These are phyloP conservation scores for Neopestalotiopsis rosae DNA, from an alignment of 2,329 filamentous ascomycete genomes.

Conservation along the genomic window DNA sequence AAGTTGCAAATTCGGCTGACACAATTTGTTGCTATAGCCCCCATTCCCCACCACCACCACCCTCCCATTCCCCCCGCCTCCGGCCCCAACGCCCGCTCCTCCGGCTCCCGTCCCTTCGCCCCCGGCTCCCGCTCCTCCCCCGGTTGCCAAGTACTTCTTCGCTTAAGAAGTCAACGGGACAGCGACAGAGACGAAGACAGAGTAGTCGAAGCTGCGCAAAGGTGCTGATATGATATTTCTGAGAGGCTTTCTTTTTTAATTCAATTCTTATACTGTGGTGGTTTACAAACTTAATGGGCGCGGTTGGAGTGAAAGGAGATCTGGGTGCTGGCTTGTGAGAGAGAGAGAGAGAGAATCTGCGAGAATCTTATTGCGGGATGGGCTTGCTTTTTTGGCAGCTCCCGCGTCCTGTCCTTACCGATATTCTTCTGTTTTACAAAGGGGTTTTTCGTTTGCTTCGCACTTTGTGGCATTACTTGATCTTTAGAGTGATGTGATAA, in stretches of 20 bases:
- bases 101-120: not conserved
- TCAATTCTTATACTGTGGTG: not conserved
- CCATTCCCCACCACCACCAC: not conserved
- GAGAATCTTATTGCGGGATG: not conserved
- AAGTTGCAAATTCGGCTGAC: too few species aligned
- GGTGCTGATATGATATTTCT: not conserved
- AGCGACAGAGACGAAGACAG: not conserved
- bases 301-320: too few species aligned
- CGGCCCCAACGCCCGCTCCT: not conserved
- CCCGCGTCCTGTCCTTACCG: conserved; percentile 6
- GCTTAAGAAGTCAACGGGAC: not conserved
- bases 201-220: not conserved
- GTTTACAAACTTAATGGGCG: too few species aligned
- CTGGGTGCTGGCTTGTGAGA: not conserved
- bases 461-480: not conserved
- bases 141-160: conserved; percentile 6
- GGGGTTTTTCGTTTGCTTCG: not conserved
- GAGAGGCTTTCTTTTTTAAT: not conserved
- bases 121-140: not conserved
- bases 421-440: not conserved
- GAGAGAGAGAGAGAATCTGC: not conserved
- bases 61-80: not conserved
- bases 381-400: not conserved
- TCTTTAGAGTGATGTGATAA: not conserved
- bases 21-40: too few species aligned